phyloP scores from a whole-genome alignment of 2,329 filamentous ascomycete species.

The Sarocladiaceae sp. region DNA sequence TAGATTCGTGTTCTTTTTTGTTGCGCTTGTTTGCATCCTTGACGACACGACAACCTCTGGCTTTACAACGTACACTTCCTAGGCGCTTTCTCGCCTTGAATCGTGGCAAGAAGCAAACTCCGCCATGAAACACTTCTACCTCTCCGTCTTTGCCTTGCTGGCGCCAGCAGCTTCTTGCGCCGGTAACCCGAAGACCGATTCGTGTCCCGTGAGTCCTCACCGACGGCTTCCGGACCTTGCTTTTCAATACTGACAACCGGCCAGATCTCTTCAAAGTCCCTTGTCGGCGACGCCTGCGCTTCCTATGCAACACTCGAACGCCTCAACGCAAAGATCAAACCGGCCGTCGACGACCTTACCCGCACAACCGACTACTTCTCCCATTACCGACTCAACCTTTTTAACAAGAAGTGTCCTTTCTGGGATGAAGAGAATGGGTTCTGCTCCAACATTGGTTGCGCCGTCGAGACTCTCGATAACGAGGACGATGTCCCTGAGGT shows the following conservation, averaged over 20 bases:
- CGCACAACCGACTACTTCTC: slow-evolving; percentile 95
- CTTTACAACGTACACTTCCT: neutral
- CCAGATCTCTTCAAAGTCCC: slow-evolving; percentile 81
- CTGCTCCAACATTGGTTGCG: slow-evolving; percentile 95
- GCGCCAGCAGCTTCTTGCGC: slow-evolving; percentile 42
- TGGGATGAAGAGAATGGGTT: slow-evolving; percentile 92
- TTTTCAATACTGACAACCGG: slow-evolving; percentile 4
- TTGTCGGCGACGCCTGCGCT: slow-evolving; percentile 90
- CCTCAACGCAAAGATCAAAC: slow-evolving; percentile 73
- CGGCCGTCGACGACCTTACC: slow-evolving; percentile 75
- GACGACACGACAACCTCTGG: neutral
- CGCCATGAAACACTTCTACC: slow-evolving; percentile 50
- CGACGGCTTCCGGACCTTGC: neutral
- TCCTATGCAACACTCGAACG: slow-evolving; percentile 87
- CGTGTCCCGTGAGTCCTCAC: slow-evolving; percentile 46
- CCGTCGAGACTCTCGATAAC: slow-evolving; percentile 90
- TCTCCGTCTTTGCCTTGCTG: slow-evolving; percentile 54
- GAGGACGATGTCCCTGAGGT: slow-evolving; percentile 89
- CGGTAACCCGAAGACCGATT: slow-evolving; percentile 33
- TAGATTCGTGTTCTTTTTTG: neutral
- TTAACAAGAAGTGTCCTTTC: slow-evolving; percentile 91
- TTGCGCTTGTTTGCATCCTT: neutral
- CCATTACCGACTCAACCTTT: slow-evolving; percentile 93
- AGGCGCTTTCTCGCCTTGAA: neutral
- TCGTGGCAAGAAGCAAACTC: neutral